These are phyloP conservation scores for Phytophthora pistaciae DNA, from an alignment of 352 stramenopile genomes.

Conservation along the genomic window DNA sequence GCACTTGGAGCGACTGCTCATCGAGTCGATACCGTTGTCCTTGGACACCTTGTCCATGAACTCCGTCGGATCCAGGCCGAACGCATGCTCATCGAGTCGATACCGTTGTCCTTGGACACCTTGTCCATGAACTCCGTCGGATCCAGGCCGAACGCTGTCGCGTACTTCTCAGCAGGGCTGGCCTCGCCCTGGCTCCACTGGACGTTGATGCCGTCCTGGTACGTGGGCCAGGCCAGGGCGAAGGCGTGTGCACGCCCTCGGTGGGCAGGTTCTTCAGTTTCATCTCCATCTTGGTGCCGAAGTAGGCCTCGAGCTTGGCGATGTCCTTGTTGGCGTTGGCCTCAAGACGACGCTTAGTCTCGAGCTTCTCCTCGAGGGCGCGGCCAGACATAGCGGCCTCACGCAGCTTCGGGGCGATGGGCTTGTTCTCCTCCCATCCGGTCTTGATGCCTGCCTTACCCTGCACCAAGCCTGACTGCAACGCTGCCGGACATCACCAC, in stretches of 20 bases:
- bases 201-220: too few species aligned
- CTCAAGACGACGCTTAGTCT: slow-evolving; percentile 17
- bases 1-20: slow-evolving; percentile 28
- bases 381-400: too few species aligned
- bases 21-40: slow-evolving; percentile 32
- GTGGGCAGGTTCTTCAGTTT: too few species aligned
- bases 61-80: slow-evolving; percentile 16
- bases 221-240: too few species aligned
- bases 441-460: slow-evolving; percentile 8
- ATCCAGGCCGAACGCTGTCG: slow-evolving; percentile 39
- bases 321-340: slow-evolving; percentile 7
- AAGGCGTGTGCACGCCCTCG: neutral
- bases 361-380: slow-evolving; percentile 11
- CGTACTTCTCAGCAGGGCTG: slow-evolving; percentile 37
- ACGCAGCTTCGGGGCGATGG: too few species aligned
- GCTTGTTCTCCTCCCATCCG: slow-evolving; percentile 26
- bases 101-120: slow-evolving; percentile 33
- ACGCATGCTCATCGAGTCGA: slow-evolving; percentile 33
- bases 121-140: slow-evolving; percentile 49
- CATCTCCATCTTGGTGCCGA: neutral
- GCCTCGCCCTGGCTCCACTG: too few species aligned
- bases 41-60: slow-evolving; percentile 47
- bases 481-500: slow-evolving; percentile 37
- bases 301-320: neutral
- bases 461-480: slow-evolving; percentile 3